phyloP scores from a whole-genome alignment of 2,329 filamentous ascomycete species.

The Cadophora gregata region DNA sequence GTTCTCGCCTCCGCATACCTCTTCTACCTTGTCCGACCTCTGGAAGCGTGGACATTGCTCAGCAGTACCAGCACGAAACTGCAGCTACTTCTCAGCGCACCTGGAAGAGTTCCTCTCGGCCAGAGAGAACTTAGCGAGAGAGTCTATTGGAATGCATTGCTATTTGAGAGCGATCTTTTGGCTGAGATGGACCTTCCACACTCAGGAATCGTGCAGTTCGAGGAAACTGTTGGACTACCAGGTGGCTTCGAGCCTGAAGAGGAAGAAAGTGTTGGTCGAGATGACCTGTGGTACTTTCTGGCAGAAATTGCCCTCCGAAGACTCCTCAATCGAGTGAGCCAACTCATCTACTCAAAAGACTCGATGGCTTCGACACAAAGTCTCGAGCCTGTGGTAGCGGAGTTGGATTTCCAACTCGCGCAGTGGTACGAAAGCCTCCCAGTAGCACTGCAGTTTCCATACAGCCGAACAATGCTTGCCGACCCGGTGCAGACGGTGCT shows the following conservation, averaged over 20 bases:
- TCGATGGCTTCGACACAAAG: constrained; percentile 74
- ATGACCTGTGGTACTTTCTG: constrained; percentile 86
- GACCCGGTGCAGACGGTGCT: constrained; percentile 82
- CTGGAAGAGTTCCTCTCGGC: constrained; percentile 71
- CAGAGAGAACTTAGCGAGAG: constrained; percentile 77
- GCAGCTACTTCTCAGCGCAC: constrained; percentile 77
- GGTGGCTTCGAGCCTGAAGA: constrained; percentile 74
- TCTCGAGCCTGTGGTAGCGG: constrained; percentile 77
- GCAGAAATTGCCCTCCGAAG: constrained; percentile 81
- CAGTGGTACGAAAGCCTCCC: constrained; percentile 87
- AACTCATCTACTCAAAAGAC: constrained; percentile 79
- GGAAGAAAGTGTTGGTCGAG: constrained; percentile 70
- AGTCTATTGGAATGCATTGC: constrained; percentile 83
- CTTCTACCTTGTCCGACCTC: constrained; percentile 80
- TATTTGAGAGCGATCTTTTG: constrained; percentile 81
- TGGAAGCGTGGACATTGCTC: constrained; percentile 83
- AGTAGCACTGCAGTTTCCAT: constrained; percentile 76
- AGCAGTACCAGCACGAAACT: constrained; percentile 83
- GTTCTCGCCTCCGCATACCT: constrained; percentile 81
- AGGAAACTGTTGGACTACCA: constrained; percentile 79
- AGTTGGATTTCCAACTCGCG: constrained; percentile 81
- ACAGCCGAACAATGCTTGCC: constrained; percentile 67
- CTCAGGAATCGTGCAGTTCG: constrained; percentile 81
- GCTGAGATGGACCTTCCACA: constrained; percentile 83
- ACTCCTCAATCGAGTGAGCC: constrained; percentile 78